Evolutionary conservation across 306 rosid species (phyloP).

Genomic region (Vigna trinervia): DNA sequence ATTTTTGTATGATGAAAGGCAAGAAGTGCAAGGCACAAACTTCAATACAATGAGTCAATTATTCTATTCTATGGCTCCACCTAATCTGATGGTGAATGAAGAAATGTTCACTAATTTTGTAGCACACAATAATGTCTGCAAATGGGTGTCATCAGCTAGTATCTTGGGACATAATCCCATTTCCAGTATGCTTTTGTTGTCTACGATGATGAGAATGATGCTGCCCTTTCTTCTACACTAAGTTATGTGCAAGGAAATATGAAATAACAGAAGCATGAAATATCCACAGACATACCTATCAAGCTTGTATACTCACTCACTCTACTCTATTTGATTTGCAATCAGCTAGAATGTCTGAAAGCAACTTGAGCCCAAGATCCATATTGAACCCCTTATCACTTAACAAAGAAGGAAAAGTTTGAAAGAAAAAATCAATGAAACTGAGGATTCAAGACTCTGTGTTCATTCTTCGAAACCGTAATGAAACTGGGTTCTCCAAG

Average conservation of each 20-base stretch:
- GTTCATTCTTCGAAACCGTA: slow-evolving; percentile 52
- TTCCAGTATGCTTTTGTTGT: neutral
- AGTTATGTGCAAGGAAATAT: slow-evolving; percentile 1
- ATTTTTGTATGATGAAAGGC: neutral
- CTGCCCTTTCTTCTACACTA: slow-evolving; percentile 35
- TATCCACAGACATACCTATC: slow-evolving; percentile 34
- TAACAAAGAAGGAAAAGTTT: neutral
- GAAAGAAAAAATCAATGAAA: slow-evolving; percentile 17
- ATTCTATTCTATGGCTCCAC: slow-evolving; percentile 2
- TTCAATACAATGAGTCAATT: slow-evolving; percentile 1
- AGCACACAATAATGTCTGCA: slow-evolving; percentile 24
- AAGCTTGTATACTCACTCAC: slow-evolving; percentile 13
- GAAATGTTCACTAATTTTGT: slow-evolving; percentile 34
- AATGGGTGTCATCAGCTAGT: neutral
- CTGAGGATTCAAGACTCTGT: slow-evolving; percentile 34
- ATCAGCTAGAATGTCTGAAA: slow-evolving; percentile 30
- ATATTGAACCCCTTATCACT: slow-evolving; percentile 30
- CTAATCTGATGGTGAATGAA: slow-evolving; percentile 20
- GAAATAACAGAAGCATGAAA: slow-evolving; percentile 26
- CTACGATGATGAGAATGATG: neutral
- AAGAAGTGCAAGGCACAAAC: neutral
- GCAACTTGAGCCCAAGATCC: slow-evolving; percentile 28
- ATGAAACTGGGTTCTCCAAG: slow-evolving; percentile 62
- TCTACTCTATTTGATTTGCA: slow-evolving; percentile 11
- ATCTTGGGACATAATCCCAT: slow-evolving; percentile 4